Base-by-base conservation (phyloP, 2,329 filamentous ascomycete genomes). In the Microascus cirrosus region DNA sequence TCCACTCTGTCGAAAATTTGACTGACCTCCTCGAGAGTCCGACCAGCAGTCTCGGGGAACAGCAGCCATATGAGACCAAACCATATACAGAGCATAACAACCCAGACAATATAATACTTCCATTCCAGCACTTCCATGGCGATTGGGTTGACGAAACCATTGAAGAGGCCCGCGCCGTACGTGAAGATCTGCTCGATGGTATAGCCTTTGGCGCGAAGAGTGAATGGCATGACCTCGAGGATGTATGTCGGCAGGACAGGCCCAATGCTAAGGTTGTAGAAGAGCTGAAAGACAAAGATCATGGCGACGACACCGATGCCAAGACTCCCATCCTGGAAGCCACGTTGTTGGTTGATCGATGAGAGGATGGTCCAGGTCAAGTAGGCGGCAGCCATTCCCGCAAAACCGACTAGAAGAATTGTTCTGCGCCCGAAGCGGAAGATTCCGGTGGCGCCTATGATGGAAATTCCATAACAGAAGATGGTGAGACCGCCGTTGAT, bases 61-160 rank as follows among this genome's bases (percentile, higher is more conserved):
- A 72, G 65, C 59, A 74, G 70, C 61, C 69, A 76, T 18, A 73
- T 67, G n/a, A 71, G 39, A 0, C 62, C 57, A 2, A 73, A 56
- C 12, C 71, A 64, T 3, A 67, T 58, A 1, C 62, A 63, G 24
- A 74, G 52, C 39, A 72, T 70, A 8, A 67, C 69, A 58, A 69
- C 66, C 55, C 71, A 75, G 10, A 75, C 65, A 48, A 70, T 68
- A 52, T 72, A 76, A 58, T 74, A 74, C 54, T 66, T 71, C 71
- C 73, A 76, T 0, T 61, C 64, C 11, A 76, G 69, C 0, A 60
- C 65, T 1, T 65, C 60, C 55, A 76, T 67, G 0, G 70, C 72
- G 8, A 75, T 70, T 0, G 73, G 74, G 55, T 73, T 74, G 53
- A 73, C 68, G 53, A 73, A 71, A 22, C 70, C 72, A 51, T 75